Evolutionary conservation across 805 yeast genomes (phyloP), one percentile per base, ranked within the genome.

Genomic region (Komagataella ulmi): DNA sequence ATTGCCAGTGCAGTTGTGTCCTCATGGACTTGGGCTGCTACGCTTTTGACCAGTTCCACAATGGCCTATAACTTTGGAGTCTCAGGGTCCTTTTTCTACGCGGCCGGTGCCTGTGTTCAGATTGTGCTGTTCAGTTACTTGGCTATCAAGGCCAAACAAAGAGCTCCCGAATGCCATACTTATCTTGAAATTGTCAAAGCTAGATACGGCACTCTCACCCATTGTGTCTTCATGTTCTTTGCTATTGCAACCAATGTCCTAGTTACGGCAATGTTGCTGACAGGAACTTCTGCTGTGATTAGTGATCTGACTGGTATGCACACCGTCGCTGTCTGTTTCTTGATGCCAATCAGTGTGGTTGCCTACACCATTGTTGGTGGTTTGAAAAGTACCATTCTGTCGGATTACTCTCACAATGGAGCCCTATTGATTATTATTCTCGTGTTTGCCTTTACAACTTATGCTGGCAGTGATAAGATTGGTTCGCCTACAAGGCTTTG

Each of bases 1-100:
- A 83, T 88, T 55, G 82, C 91, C 4, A 82, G 95, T 6, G 96
- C 96, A 6, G 97, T 90, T 30, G 96, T 89, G 7, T 82, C 91
- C 10, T 82, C 91, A 7, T 90, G 98, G 98, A 88, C 97, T 7
- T 83, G 89, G 89, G 86, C 86, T n/a, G 87, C 88, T 3, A 86
- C 95, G 1, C 67, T 86, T 49, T 70, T 86, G 36, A 81, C 81
- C 44, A 80, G 88, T 2, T 79, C 95, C 1, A 79, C 95, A 18
- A 89, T 85, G 64, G 87, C 87, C 19, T 89, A 86, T 66, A 70
- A 70, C 46, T 73, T 80, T 53, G 98, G 98, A 60, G 77, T 90
- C 45, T 67, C 82, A 40, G 96, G 95, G 49, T 84, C 91, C 12
- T 81, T 76, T 61, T 85, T 80, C 69, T 90, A 90, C 64, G 96